Evolutionary conservation across 1,284 basidiomycete species (phyloP).

Genomic region (Chondrostereum purpureum): DNA sequence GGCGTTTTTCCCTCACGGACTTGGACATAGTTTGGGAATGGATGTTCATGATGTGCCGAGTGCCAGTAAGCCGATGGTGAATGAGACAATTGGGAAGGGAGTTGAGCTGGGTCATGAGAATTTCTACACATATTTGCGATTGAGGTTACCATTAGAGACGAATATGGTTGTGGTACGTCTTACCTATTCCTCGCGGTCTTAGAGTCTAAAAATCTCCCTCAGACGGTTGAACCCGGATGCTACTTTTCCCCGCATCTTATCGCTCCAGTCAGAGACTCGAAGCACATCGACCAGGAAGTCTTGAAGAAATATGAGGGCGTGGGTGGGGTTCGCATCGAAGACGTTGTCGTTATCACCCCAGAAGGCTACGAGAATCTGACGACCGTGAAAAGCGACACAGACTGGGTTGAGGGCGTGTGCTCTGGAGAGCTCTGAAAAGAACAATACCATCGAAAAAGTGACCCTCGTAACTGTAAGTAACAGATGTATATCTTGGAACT

Average conservation of each 20-base stretch:
- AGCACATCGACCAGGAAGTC: conserved; percentile 65
- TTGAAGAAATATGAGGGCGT: conserved; percentile 71
- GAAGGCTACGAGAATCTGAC: conserved; percentile 73
- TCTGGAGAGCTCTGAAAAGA: conserved; percentile 52
- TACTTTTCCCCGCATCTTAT: conserved; percentile 82
- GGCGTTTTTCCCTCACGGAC: conserved; percentile 89
- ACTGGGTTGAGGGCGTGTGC: conserved; percentile 74
- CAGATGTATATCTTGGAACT: too few relatives aligned
- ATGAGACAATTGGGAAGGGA: conserved; percentile 39
- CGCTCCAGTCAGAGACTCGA: conserved; percentile 58
- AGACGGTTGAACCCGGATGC: conserved; percentile 86
- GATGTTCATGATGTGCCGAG: conserved; percentile 85
- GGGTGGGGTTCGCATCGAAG: conserved; percentile 88
- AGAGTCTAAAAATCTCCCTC: conserved; percentile 3
- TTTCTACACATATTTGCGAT: conserved; percentile 74
- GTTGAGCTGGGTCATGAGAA: conserved; percentile 44
- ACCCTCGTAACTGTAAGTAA: too few relatives aligned
- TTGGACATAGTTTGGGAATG: conserved; percentile 83
- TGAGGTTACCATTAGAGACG: conserved; percentile 62
- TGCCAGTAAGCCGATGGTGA: conserved; percentile 58
- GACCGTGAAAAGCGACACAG: conserved; percentile 69
- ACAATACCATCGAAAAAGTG: too few relatives aligned
- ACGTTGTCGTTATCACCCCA: conserved; percentile 71
- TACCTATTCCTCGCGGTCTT: conserved; percentile 2
- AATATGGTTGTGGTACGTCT: conserved; percentile 79